These are phyloP conservation scores for Fragilariopsis cylindrus DNA, from an alignment of 108 stramenopile species.

Conservation along the genomic window DNA sequence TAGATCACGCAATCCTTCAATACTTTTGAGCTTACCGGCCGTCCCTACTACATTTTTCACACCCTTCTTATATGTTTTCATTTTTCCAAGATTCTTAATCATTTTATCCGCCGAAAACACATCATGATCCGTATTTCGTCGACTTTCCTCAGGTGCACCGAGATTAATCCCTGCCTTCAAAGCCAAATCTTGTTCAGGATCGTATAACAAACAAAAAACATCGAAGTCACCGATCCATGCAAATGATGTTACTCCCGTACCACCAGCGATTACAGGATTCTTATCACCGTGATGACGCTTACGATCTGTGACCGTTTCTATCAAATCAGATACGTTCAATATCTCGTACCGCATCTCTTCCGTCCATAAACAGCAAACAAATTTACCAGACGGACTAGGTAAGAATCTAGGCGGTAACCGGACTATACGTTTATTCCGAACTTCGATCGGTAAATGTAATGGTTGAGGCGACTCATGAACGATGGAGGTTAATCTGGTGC, in stretches of 20 bases:
- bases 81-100: slow-evolving; percentile 33
- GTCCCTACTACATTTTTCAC: slow-evolving; percentile 23
- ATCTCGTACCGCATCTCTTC: slow-evolving; percentile 75
- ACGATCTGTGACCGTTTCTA: slow-evolving; percentile 41
- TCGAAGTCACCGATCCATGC: slow-evolving; percentile 87
- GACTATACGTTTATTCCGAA: slow-evolving; percentile 40
- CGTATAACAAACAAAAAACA: slow-evolving; percentile 57
- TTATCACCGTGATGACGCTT: slow-evolving; percentile 17
- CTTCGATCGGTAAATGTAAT: slow-evolving; percentile 43
- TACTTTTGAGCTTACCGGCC: slow-evolving; percentile 24
- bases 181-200: slow-evolving; percentile 43
- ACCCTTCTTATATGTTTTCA: slow-evolving; percentile 12
- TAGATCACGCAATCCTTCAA: slow-evolving; percentile 39
- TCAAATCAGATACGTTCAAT: slow-evolving; percentile 56
- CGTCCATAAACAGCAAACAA: slow-evolving; percentile 68
- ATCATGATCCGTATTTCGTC: slow-evolving; percentile 10
- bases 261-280: slow-evolving; percentile 64
- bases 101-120: slow-evolving; percentile 13
- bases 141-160: slow-evolving; percentile 15
- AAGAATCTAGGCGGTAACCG: slow-evolving; percentile 58
- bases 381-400: slow-evolving; percentile 71
- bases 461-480: slow-evolving; percentile 56
- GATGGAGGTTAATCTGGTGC: slow-evolving; percentile 27
- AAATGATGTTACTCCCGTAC: slow-evolving; percentile 66
- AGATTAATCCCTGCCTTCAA: slow-evolving; percentile 41